phyloP scores from a whole-genome alignment of 352 stramenopile species.

The Discostella stelligera region DNA sequence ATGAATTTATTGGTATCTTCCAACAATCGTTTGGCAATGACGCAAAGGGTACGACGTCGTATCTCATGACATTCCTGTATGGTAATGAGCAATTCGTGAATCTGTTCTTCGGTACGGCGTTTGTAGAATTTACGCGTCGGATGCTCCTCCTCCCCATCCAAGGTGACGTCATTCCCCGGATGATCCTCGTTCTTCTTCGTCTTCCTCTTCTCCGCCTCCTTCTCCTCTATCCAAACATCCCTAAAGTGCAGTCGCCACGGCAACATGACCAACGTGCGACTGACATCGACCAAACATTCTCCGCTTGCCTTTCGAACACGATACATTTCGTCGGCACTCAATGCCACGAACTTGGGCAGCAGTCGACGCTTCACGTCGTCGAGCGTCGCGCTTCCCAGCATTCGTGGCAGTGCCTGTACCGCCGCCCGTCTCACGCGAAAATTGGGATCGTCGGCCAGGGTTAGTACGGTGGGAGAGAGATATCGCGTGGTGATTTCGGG shows the following conservation, averaged over 20 bases:
- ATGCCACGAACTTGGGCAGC: constrained; percentile 87
- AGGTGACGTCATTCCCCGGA: not conserved
- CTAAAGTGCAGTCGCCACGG: constrained; percentile 38
- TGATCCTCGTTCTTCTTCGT: not conserved
- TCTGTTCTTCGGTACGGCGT: constrained; percentile 24
- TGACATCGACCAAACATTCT: constrained; percentile 79
- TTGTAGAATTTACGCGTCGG: constrained; percentile 25
- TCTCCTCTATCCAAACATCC: constrained; percentile 35
- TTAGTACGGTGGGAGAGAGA: constrained; percentile 81
- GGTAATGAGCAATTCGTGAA: constrained; percentile 41
- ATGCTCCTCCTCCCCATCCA: not conserved
- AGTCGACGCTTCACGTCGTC: constrained; percentile 83
- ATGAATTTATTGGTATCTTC: constrained; percentile 91
- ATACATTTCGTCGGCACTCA: constrained; percentile 92
- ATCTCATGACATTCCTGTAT: constrained; percentile 60
- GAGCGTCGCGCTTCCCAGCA: constrained; percentile 85
- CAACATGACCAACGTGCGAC: constrained; percentile 50
- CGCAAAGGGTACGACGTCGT: constrained; percentile 85
- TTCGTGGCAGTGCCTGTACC: constrained; percentile 88
- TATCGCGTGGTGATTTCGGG: constrained; percentile 37
- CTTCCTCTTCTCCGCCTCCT: not conserved
- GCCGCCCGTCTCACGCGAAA: constrained; percentile 92
- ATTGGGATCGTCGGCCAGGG: constrained; percentile 84
- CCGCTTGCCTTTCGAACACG: constrained; percentile 85
- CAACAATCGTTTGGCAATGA: constrained; percentile 88